Percentiles rank a stretch among this genome's conserved stretches.
These are phyloP conservation scores for Lactarius evosmus DNA, from an alignment of 768 basidiomycete genomes.

Conservation along the genomic window DNA sequence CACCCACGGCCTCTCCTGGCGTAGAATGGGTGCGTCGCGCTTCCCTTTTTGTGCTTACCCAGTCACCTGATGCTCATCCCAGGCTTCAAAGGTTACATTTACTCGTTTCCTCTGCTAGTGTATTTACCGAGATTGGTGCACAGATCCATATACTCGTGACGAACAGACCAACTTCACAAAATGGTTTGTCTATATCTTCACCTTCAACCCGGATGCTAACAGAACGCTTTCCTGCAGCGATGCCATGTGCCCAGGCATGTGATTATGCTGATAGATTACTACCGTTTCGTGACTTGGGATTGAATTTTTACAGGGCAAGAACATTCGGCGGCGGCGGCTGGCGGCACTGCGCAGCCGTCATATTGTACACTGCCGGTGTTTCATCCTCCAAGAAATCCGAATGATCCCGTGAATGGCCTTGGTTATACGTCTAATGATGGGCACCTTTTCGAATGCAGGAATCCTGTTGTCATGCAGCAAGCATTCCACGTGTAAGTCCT, in stretches of 20 bases:
- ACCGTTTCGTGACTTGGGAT: neutral
- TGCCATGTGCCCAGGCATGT: slow-evolving; percentile 47
- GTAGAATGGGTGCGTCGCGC: neutral
- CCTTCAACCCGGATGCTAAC: neutral
- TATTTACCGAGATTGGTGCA: neutral
- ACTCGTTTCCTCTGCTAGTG: neutral
- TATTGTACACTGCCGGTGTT: slow-evolving; percentile 53
- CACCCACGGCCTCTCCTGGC: neutral
- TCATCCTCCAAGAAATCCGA: slow-evolving; percentile 40
- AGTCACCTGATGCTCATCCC: slow-evolving; percentile 24
- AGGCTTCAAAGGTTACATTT: slow-evolving; percentile 50
- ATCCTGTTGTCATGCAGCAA: slow-evolving; percentile 46
- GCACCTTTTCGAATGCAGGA: slow-evolving; percentile 50
- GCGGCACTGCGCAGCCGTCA: slow-evolving; percentile 44
- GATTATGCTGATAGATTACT: neutral
- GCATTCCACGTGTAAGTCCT: neutral
- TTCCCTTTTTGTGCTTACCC: neutral
- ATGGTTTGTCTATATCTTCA: slow-evolving; percentile 40
- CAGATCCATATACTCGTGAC: slow-evolving; percentile 52
- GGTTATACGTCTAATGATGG: slow-evolving; percentile 53
- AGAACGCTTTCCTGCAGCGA: slow-evolving; percentile 36
- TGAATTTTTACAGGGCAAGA: slow-evolving; percentile 44
- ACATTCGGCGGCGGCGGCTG: slow-evolving; percentile 36
- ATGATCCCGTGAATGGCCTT: slow-evolving; percentile 32
- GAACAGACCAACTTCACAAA: slow-evolving; percentile 38